Conservation (phyloP, 352 stramenopile genomes). For the Phytophthora boehmeriae region DNA sequence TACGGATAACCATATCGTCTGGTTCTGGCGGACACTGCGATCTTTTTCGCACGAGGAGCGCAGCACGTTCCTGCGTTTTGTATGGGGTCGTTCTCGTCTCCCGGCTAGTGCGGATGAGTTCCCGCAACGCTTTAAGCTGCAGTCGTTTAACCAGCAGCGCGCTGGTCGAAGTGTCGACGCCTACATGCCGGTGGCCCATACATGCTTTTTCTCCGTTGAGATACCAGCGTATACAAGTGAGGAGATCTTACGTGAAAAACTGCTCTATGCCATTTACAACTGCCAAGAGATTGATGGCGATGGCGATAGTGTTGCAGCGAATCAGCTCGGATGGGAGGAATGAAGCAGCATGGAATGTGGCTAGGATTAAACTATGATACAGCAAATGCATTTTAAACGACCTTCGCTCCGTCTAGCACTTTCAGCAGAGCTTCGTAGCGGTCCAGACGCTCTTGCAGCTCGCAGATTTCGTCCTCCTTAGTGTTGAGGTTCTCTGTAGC, state of each 20-base stretch:
- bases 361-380: conserved; percentile 15
- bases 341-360: conserved; percentile 19
- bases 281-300: conserved; percentile 94
- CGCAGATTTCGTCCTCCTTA: conserved; percentile 37
- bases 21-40: conserved; percentile 86
- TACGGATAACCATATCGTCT: conserved; percentile 80
- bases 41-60: conserved; percentile 85
- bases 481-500: conserved; percentile 28
- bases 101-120: conserved; percentile 85
- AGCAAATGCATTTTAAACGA: conserved; percentile 26
- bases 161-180: conserved; percentile 54
- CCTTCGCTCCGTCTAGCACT: conserved; percentile 15
- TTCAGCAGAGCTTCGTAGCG: conserved; percentile 24
- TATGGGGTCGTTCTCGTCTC: conserved; percentile 91
- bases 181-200: conserved; percentile 97
- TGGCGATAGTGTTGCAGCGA: conserved; percentile 77
- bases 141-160: conserved; percentile 80
- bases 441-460: conserved; percentile 27
- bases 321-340: conserved; percentile 82
- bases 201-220: conserved; percentile 99
- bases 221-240: conserved; percentile 94
- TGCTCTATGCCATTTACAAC: conserved; percentile 94
- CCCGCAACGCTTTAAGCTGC: conserved; percentile 92
- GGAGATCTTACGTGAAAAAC: conserved; percentile 69
- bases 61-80: conserved; percentile 90